phyloP scores from a whole-genome alignment of 495 filamentous ascomycete genomes.

The Xylaria cubensis region DNA sequence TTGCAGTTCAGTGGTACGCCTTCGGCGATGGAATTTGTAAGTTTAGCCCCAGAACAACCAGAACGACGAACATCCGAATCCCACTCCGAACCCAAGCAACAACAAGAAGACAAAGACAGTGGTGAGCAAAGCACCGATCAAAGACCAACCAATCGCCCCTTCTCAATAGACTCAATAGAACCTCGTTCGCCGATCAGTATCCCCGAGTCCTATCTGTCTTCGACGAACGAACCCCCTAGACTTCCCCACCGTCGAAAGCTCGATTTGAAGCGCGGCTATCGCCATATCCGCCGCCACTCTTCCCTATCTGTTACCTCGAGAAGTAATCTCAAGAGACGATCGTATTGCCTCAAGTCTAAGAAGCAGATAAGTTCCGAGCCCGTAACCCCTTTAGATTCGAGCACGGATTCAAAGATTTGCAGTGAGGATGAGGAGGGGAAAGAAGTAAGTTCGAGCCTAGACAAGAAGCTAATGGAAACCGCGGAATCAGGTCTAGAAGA shows the following conservation, averaged over 20 bases:
- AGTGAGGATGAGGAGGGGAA: too few species aligned
- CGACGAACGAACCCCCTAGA: background rate
- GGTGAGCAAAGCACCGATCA: slow-evolving; percentile 18
- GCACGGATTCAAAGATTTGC: background rate
- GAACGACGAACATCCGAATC: background rate
- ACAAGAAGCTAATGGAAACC: background rate
- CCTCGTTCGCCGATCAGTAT: background rate
- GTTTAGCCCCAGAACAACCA: background rate
- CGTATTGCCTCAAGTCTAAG: background rate
- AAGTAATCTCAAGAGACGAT: background rate
- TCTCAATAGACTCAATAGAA: too few species aligned
- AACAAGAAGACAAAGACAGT: background rate
- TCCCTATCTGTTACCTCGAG: background rate
- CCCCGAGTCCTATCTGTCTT: background rate
- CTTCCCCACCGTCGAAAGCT: background rate
- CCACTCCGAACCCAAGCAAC: background rate
- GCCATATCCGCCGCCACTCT: background rate
- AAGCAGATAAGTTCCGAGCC: background rate
- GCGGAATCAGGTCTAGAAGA: background rate
- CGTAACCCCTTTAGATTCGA: background rate
- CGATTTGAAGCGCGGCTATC: background rate
- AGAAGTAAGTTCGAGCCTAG: background rate
- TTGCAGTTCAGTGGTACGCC: background rate
- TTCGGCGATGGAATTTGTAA: background rate
- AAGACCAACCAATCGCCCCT: background rate